A percentile compares a stretch with the other conserved stretches of the same genome.
phyloP scores from a whole-genome alignment of 2,329 filamentous ascomycete genomes.

The Diaporthe australafricana region DNA sequence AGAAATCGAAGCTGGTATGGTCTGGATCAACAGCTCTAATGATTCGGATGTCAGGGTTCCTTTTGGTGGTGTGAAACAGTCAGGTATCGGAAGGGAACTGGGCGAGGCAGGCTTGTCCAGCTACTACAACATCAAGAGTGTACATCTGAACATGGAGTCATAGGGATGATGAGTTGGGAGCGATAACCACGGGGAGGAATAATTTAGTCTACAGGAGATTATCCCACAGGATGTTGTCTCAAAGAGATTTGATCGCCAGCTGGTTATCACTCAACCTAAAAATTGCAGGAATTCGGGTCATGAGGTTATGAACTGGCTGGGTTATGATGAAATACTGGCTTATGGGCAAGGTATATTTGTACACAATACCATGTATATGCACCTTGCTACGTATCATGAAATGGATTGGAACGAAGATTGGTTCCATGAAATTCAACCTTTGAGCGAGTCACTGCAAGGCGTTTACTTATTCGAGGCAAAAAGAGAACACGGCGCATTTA shows the following conservation, averaged over 20 bases:
- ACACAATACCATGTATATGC: not conserved
- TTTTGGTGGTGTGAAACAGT: conserved; percentile 57
- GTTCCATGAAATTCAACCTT: not conserved
- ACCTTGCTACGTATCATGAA: no score
- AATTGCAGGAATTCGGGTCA: not conserved
- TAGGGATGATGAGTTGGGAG: not conserved
- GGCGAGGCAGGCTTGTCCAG: conserved; percentile 50
- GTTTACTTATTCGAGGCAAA: no score
- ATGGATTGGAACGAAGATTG: no score
- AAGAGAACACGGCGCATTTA: not conserved
- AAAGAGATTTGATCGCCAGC: no score
- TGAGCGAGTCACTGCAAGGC: not conserved
- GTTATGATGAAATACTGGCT: not conserved
- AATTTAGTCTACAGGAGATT: no score
- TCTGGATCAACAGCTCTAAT: conserved; percentile 60
- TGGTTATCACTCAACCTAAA: no score
- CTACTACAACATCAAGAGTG: conserved; percentile 51
- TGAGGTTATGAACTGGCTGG: not conserved
- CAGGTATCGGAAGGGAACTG: conserved; percentile 51
- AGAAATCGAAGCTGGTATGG: conserved; percentile 68
- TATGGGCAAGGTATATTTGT: conserved; percentile 4
- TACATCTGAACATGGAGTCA: conserved; percentile 51
- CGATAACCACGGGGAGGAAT: not conserved
- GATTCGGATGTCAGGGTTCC: conserved; percentile 63
- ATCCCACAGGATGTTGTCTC: no score